These are phyloP conservation scores for Solanum tarijense DNA, from an alignment of 257 asterid genomes.

Conservation along the genomic window DNA sequence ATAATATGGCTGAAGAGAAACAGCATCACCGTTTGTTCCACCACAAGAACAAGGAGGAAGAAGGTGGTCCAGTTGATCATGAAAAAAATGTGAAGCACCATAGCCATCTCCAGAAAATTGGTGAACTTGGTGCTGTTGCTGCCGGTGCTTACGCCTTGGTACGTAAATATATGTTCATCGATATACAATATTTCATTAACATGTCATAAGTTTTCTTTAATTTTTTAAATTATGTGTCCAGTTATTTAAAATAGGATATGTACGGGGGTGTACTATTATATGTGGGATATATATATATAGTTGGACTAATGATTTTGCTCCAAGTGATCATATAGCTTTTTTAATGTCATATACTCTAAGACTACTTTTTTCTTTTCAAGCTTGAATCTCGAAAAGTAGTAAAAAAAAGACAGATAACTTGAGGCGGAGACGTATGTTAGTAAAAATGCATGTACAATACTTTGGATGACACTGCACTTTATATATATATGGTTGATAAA, in stretches of 20 bases:
- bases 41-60: constrained; percentile 15
- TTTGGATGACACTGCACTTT: not conserved
- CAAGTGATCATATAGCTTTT: no score
- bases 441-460: not conserved
- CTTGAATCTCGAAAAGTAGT: not conserved
- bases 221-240: no score
- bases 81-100: constrained; percentile 2
- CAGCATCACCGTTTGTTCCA: constrained; percentile 30
- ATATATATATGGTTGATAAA: not conserved
- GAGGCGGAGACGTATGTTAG: not conserved
- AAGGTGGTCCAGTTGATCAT: constrained; percentile 3
- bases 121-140: constrained; percentile 11
- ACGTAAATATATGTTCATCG: not conserved
- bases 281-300: no score
- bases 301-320: no score
- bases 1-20: constrained; percentile 22
- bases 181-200: no score
- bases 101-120: constrained; percentile 7
- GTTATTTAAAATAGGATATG: no score
- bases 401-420: accelerated
- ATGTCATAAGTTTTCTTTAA: no score
- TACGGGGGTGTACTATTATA: no score
- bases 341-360: no score
- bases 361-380: not conserved
- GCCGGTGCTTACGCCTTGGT: constrained; percentile 22